Conservation (phyloP, 177 flowering plant genomes). For the Vitis hybrid region DNA sequence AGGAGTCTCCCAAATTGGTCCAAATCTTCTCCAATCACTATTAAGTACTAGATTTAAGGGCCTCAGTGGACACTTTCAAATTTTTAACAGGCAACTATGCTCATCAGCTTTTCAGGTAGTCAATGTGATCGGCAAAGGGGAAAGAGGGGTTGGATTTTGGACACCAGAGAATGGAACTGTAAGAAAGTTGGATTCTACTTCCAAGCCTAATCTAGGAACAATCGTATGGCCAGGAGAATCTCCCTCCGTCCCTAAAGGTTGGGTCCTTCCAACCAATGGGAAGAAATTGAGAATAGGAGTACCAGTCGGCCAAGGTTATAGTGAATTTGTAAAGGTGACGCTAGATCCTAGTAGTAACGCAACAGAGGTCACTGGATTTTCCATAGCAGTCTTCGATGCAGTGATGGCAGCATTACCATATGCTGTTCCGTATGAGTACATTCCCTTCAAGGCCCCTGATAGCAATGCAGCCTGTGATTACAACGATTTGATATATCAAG, state of each 20-base stretch:
- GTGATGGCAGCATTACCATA: slow-evolving; percentile 16
- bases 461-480: not conserved
- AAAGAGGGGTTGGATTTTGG: slow-evolving; percentile 18
- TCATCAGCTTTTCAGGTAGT: slow-evolving; percentile 26
- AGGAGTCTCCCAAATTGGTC: slow-evolving; percentile 29
- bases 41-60: slow-evolving; percentile 26
- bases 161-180: slow-evolving; percentile 9
- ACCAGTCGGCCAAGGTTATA: slow-evolving; percentile 12
- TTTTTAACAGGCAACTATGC: slow-evolving; percentile 25
- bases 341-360: slow-evolving; percentile 1
- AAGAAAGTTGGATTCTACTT: not conserved
- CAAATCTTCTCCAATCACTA: slow-evolving; percentile 16
- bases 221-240: slow-evolving; percentile 31
- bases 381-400: slow-evolving; percentile 25
- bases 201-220: not conserved
- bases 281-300: slow-evolving; percentile 25
- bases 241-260: slow-evolving; percentile 18
- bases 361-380: slow-evolving; percentile 11
- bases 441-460: too few relatives aligned
- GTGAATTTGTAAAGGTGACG: slow-evolving; percentile 17
- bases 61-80: slow-evolving; percentile 24
- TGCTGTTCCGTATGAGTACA: slow-evolving; percentile 10
- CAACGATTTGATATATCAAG: slow-evolving; percentile 6
- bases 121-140: slow-evolving; percentile 25
- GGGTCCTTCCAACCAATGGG: slow-evolving; percentile 17